Evolutionary conservation across 805 yeast genomes (phyloP).

Genomic region (Ogataea salicorniae): DNA sequence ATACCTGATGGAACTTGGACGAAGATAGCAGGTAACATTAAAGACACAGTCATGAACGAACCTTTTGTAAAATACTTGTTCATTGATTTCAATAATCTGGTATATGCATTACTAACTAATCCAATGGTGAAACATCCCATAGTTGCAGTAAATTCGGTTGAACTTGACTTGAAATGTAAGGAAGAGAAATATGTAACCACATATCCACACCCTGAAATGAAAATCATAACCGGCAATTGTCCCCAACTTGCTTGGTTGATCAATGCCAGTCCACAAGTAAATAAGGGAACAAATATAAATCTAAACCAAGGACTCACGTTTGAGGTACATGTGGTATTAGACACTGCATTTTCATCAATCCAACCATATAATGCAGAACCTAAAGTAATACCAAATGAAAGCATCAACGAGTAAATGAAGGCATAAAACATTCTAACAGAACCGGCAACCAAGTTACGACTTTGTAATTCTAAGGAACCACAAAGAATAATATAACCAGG

Average conservation of each 20-base stretch:
- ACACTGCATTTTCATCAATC: constrained; percentile 76
- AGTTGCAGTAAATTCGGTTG: constrained; percentile 80
- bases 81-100: constrained; percentile 74
- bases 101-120: constrained; percentile 78
- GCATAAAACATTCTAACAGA: constrained; percentile 97
- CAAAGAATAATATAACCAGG: constrained; percentile 93
- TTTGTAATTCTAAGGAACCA: constrained; percentile 88
- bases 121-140: constrained; percentile 91
- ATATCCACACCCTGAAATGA: constrained; percentile 76
- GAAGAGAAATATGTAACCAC: constrained; percentile 77
- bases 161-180: constrained; percentile 48
- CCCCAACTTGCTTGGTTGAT: constrained; percentile 79
- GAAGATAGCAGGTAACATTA: constrained; percentile 93
- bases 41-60: constrained; percentile 72
- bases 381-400: constrained; percentile 89
- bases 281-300: constrained; percentile 76
- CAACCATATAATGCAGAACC: constrained; percentile 95
- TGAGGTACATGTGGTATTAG: constrained; percentile 51
- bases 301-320: constrained; percentile 54
- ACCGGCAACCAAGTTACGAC: constrained; percentile 87
- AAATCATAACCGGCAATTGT: constrained; percentile 82
- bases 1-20: constrained; percentile 95
- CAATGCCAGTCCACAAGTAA: constrained; percentile 52
- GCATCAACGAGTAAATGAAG: constrained; percentile 81
- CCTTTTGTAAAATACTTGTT: constrained; percentile 22